Conservation (phyloP, 2,329 filamentous ascomycete species). For the Pseudocercospora eumusae region DNA sequence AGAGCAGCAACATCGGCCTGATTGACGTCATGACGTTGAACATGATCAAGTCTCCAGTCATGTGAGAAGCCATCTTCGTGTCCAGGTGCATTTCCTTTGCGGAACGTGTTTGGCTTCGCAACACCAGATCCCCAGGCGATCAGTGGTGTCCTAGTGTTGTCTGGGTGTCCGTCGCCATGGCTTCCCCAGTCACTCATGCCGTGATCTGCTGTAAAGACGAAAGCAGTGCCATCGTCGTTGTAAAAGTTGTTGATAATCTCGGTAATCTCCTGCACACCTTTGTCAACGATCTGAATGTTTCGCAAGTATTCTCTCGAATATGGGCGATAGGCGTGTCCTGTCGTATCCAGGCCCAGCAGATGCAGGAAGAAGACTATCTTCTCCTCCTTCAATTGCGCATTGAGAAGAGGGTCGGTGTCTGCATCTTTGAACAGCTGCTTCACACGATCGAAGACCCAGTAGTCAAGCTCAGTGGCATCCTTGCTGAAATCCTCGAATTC, state of each 20-base stretch:
- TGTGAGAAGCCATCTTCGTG: conserved; percentile 85
- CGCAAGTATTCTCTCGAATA: conserved; percentile 94
- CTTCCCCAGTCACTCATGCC: conserved; percentile 99
- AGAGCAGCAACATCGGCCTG: conserved; percentile 93
- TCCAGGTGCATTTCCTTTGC: conserved; percentile 65
- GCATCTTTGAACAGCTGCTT: conserved; percentile 83
- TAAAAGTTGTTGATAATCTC: conserved; percentile 85
- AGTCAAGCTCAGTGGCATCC: conserved; percentile 77
- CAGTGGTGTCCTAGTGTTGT: conserved; percentile 92
- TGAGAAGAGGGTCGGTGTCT: conserved; percentile 72
- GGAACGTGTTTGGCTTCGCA: conserved; percentile 66
- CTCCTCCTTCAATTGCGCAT: conserved; percentile 72
- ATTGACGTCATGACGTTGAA: conserved; percentile 84
- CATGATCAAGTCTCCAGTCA: conserved; percentile 79
- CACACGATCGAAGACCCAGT: conserved; percentile 95
- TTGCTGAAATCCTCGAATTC: conserved; percentile 89
- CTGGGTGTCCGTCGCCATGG: conserved; percentile 94
- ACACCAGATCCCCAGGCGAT: conserved; percentile 93
- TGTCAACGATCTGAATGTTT: conserved; percentile 92
- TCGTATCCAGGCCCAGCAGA: conserved; percentile 86
- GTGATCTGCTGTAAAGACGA: conserved; percentile 95
- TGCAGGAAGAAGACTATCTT: conserved; percentile 95
- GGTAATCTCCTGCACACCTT: conserved; percentile 82
- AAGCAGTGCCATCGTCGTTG: conserved; percentile 77
- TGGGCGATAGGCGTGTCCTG: conserved; percentile 80